Conservation (phyloP, 1,284 basidiomycete species). For the Trametes sp. region DNA sequence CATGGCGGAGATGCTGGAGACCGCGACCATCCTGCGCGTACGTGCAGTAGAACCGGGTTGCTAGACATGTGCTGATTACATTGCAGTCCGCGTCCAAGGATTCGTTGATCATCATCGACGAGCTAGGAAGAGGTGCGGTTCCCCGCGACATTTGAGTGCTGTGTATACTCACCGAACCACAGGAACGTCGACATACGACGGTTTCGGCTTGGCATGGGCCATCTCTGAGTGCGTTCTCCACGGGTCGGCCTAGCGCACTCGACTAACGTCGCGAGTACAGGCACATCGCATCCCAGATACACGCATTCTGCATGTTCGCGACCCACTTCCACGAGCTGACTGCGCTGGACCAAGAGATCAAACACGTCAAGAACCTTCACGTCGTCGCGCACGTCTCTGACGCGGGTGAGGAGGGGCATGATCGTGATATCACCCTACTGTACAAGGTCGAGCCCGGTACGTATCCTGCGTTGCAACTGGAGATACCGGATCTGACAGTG, state of each 20-base stretch:
- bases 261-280: slow-evolving; percentile 49
- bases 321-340: slow-evolving; percentile 99
- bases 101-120: slow-evolving; percentile 98
- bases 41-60: slow-evolving; percentile 32
- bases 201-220: slow-evolving; percentile 98
- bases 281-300: slow-evolving; percentile 92
- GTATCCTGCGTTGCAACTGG: slow-evolving; percentile 30
- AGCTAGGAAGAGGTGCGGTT: slow-evolving; percentile 85
- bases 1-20: slow-evolving; percentile 99
- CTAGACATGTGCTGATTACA: background rate
- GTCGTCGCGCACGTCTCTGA: slow-evolving; percentile 92
- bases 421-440: slow-evolving; percentile 90
- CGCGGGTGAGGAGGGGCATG: slow-evolving; percentile 62
- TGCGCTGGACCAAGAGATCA: slow-evolving; percentile 84
- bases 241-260: background rate
- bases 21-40: slow-evolving; percentile 93
- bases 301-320: slow-evolving; percentile 95
- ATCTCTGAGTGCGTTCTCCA: slow-evolving; percentile 85
- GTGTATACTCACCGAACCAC: background rate
- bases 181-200: slow-evolving; percentile 98
- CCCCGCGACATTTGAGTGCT: background rate
- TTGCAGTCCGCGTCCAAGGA: slow-evolving; percentile 87
- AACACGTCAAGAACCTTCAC: slow-evolving; percentile 93
- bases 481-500: background rate
- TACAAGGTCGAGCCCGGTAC: slow-evolving; percentile 96